A percentile compares a stretch with the other conserved stretches of the same genome.
Conservation (phyloP, 2,329 filamentous ascomycete species). For the Verticillium albo-atrum region DNA sequence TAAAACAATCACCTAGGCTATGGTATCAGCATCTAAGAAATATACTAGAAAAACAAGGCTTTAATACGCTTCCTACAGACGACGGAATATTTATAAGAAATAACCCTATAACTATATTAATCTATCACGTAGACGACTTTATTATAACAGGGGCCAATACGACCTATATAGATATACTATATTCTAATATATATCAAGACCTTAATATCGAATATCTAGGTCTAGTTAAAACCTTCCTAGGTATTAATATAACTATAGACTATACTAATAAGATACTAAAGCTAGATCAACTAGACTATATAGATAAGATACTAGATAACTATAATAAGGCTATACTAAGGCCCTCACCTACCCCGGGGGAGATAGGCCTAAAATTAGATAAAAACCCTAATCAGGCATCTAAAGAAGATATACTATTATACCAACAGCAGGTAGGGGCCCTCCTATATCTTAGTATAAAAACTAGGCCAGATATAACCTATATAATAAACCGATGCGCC, state of each 20-base stretch:
- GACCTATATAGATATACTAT: background rate
- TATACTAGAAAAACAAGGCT: background rate
- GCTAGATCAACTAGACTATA: no score
- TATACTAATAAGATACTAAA: no score
- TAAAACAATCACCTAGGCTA: background rate
- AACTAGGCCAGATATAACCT: background rate
- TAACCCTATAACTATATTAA: background rate
- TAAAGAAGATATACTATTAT: background rate
- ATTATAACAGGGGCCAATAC: background rate
- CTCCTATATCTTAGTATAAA: background rate
- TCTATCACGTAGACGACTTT: background rate
- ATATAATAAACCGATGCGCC: background rate
- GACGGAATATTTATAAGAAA: background rate
- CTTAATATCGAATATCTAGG: background rate
- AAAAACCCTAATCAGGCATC: background rate
- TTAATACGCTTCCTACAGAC: background rate
- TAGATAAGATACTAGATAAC: constrained; percentile 1
- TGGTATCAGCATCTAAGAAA: background rate
- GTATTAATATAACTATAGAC: background rate
- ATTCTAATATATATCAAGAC: background rate
- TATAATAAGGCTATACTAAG: background rate
- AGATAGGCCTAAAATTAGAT: background rate
- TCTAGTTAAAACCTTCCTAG: background rate
- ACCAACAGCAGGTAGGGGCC: background rate
- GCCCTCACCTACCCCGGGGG: no score